Evolutionary conservation across 1,284 basidiomycete species (phyloP), one percentile per base, ranked within the genome.

Genomic region (Xerocomus alliaceus): DNA sequence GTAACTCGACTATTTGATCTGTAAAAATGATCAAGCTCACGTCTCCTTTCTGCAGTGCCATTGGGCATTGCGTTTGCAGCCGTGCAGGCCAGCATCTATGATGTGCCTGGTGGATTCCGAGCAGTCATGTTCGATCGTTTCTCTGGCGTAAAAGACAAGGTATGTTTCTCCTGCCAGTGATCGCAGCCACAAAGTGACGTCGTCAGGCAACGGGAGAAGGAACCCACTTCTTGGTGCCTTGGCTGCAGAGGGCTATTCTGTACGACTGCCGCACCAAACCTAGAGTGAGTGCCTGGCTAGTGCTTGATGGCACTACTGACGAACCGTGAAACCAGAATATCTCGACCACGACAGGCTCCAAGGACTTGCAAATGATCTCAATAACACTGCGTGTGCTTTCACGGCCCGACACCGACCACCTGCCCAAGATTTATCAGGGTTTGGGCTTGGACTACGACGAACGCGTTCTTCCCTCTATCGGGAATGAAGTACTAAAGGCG

Each of bases 101-200:
- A 97, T 83, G 95, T 97, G 64, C 91, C 91, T 20, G 94, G 94
- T 72, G 95, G 96, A 49, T 95, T 91, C 80, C 86, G 93, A 58
- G 97, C 97, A 31, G 97, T 99, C 70, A 95, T 99, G 90, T 99
- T 99, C 79, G 97, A 99, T 80, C 87, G 97, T 71, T 99, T 99
- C 79, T 87, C 90, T 58, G 97, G 97, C 78, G 96, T 98, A 51
- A 90, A 90, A 78, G 84, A 90, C 68, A 80, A 85, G 80, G 93
- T 91, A 66, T 65, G 81, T 2, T 17, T 53, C 34, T 53, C 13
- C 18, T 5, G 11, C 28, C 18, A 18, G 31, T 26, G 35, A 28
- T 31, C 7, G 29, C 28, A 17, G n/a, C 1, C 26, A 20, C 26
- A 37, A 54, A 35, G 1, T 22, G 45, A 46, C 22, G 26, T 28